phyloP scores from a whole-genome alignment of 768 basidiomycete species.

The Leccinum subgranulosum region DNA sequence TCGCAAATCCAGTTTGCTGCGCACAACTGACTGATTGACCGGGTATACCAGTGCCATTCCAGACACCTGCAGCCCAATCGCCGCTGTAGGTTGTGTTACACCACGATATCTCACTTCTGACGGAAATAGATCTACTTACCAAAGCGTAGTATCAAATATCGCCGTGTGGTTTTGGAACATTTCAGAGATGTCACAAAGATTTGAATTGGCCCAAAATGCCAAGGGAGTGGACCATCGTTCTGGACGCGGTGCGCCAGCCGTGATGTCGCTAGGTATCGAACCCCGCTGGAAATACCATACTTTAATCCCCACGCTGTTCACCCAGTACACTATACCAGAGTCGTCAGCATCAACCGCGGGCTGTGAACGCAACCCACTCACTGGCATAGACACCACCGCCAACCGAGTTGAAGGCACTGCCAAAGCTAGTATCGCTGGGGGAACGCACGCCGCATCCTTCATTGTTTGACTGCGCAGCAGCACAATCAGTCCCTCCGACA shows the following conservation, averaged over 20 bases:
- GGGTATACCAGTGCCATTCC: slow-evolving; percentile 68
- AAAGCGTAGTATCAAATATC: slow-evolving; percentile 86
- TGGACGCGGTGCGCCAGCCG: slow-evolving; percentile 69
- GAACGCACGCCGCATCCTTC: slow-evolving; percentile 81
- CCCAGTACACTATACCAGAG: slow-evolving; percentile 15
- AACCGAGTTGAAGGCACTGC: slow-evolving; percentile 80
- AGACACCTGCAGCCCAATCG: slow-evolving; percentile 86
- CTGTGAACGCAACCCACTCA: slow-evolving; percentile 38
- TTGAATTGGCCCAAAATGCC: slow-evolving; percentile 72
- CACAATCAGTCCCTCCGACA: slow-evolving; percentile 71
- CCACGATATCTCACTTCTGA: neutral
- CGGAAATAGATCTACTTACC: slow-evolving; percentile 39
- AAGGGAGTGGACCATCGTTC: slow-evolving; percentile 71
- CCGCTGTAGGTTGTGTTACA: slow-evolving; percentile 46
- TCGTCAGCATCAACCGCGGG: neutral
- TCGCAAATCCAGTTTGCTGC: slow-evolving; percentile 73
- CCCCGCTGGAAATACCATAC: slow-evolving; percentile 80
- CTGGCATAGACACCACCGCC: slow-evolving; percentile 90
- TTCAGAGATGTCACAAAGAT: slow-evolving; percentile 68
- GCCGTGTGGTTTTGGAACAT: slow-evolving; percentile 76
- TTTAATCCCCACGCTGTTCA: slow-evolving; percentile 69
- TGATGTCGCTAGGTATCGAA: slow-evolving; percentile 75
- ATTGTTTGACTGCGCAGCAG: slow-evolving; percentile 65
- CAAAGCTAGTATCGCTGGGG: slow-evolving; percentile 60
- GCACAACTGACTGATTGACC: slow-evolving; percentile 89